phyloP scores from a whole-genome alignment of 345 rosid genomes.

The sweet orange (Citrus sinensis) region DVS_A1.0 CM039168.1:4945001-4945500 shows the following conservation, averaged over 20 bases:
- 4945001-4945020: conserved; percentile 58
- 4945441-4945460: conserved; percentile 38
- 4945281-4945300: conserved; percentile 62
- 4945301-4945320: conserved; percentile 78
- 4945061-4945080: conserved; percentile 63
- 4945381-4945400: conserved; percentile 43
- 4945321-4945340: conserved; percentile 86
- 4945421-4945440: conserved; percentile 43
- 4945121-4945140: conserved; percentile 83
- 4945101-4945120: conserved; percentile 47
- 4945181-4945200: conserved; percentile 64
- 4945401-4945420: conserved; percentile 44
- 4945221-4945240: conserved; percentile 67
- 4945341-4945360: conserved; percentile 75
- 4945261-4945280: conserved; percentile 65
- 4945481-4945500: conserved; percentile 57
- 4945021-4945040: conserved; percentile 51
- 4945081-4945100: conserved; percentile 87
- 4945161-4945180: conserved; percentile 73
- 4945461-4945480: conserved; percentile 34
- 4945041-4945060: conserved; percentile 61
- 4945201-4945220: conserved; percentile 69
- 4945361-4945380: conserved; percentile 86
- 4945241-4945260: conserved; percentile 91
- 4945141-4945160: conserved; percentile 66